Evolutionary conservation across 164 flowering plant genomes (phyloP).

Genomic region (Stephania yunnanensis): DNA sequence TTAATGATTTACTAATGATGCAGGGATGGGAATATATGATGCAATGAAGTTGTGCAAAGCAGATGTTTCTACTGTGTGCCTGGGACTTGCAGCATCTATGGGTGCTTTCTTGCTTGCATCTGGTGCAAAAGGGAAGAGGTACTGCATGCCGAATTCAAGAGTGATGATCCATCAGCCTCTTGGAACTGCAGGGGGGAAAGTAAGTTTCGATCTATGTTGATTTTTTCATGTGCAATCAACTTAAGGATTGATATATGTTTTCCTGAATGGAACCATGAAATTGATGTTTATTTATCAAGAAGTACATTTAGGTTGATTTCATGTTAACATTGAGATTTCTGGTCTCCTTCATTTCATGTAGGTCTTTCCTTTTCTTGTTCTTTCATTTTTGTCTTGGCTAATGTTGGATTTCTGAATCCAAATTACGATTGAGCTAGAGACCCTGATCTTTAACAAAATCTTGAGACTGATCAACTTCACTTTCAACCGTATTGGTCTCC

Average conservation of each 20-base stretch:
- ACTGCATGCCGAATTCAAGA: conserved; percentile 90
- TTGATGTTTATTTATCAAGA: not conserved
- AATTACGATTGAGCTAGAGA: no score
- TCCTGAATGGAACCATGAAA: not conserved
- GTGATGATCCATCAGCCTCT: conserved; percentile 95
- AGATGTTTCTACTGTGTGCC: conserved; percentile 84
- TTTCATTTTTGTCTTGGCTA: no score
- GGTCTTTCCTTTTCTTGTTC: no score
- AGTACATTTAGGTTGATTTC: not conserved
- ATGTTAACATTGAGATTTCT: no score
- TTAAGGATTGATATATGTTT: not conserved
- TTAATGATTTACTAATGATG: conserved; percentile 19
- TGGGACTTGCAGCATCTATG: conserved; percentile 98
- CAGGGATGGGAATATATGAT: conserved; percentile 98
- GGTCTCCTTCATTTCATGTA: no score
- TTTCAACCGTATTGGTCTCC: not conserved
- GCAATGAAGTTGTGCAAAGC: conserved; percentile 96
- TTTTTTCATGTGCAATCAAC: not conserved
- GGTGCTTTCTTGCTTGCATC: conserved; percentile 91
- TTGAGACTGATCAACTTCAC: no score
- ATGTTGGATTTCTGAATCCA: no score
- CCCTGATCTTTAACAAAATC: no score
- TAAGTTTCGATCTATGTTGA: conserved; percentile 24
- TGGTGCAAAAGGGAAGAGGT: conserved; percentile 92
- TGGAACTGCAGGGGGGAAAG: conserved; percentile 74